Evolutionary conservation across 1,284 basidiomycete species (phyloP).

Genomic region (Sanghuangporus baumii): DNA sequence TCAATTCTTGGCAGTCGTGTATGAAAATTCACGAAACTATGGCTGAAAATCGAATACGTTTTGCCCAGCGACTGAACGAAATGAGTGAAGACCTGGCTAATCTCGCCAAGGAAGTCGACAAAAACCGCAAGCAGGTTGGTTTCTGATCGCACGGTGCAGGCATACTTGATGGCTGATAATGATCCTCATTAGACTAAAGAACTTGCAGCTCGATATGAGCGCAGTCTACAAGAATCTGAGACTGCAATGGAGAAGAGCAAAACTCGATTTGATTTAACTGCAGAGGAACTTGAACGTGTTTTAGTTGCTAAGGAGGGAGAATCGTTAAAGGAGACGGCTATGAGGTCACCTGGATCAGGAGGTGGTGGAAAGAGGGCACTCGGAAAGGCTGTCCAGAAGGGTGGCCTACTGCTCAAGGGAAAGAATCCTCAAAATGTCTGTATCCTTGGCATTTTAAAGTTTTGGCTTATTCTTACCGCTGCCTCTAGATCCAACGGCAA

Average conservation of each 20-base stretch:
- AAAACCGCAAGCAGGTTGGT: conserved; percentile 77
- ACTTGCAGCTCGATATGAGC: conserved; percentile 81
- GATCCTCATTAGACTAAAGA: conserved; percentile 72
- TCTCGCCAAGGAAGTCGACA: conserved; percentile 89
- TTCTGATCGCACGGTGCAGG: conserved; percentile 22
- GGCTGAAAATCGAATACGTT: conserved; percentile 83
- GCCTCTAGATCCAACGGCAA: conserved; percentile 75
- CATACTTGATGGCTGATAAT: conserved; percentile 7
- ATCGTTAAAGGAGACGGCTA: conserved; percentile 71
- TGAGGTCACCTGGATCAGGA: conserved; percentile 40
- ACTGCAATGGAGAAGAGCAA: conserved; percentile 85
- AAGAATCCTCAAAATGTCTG: conserved; percentile 87
- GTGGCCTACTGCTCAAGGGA: conserved; percentile 85
- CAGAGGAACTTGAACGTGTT: conserved; percentile 94
- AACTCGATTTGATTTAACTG: conserved; percentile 79
- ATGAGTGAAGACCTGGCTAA: conserved; percentile 93
- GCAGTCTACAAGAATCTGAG: conserved; percentile 87
- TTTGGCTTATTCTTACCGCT: conserved; percentile 17
- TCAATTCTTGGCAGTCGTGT: conserved; percentile 81
- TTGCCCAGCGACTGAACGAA: conserved; percentile 83
- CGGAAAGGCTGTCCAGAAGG: conserved; percentile 88
- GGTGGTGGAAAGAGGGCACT: conserved; percentile 72
- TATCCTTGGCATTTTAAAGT: conserved; percentile 14
- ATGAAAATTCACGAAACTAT: conserved; percentile 87
- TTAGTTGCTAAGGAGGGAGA: conserved; percentile 94